These are phyloP conservation scores for Penstemon eatonii DNA, from an alignment of 257 asterid genomes.

Conservation along the genomic window DNA sequence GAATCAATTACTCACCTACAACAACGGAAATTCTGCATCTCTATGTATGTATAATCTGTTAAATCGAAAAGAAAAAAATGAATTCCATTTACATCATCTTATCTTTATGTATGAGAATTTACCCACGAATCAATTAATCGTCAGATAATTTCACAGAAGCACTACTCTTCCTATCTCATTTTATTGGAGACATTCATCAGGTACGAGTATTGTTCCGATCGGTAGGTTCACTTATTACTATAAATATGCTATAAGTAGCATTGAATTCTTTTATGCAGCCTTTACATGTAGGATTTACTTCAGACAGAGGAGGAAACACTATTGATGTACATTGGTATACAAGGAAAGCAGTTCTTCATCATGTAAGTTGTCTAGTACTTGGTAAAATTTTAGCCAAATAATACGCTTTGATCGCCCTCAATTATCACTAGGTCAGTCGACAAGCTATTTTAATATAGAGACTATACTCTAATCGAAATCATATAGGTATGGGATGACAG, in stretches of 20 bases:
- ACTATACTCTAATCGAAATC: background rate
- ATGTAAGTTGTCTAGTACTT: slow-evolving; percentile 41
- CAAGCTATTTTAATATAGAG: background rate
- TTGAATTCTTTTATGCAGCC: slow-evolving; percentile 48
- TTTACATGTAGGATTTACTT: slow-evolving; percentile 70
- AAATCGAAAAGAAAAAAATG: too few species aligned
- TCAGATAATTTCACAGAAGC: slow-evolving; percentile 86
- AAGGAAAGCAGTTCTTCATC: slow-evolving; percentile 72
- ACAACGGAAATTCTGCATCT: slow-evolving; percentile 34
- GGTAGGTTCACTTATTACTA: background rate
- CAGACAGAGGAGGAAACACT: slow-evolving; percentile 67
- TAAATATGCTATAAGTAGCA: background rate
- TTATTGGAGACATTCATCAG: slow-evolving; percentile 91
- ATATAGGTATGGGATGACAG: slow-evolving; percentile 74
- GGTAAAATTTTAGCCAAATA: too few species aligned
- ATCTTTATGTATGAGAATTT: background rate
- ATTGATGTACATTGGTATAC: slow-evolving; percentile 82
- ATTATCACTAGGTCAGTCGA: background rate
- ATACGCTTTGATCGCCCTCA: too few species aligned
- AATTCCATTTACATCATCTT: background rate
- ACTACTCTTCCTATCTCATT: slow-evolving; percentile 79
- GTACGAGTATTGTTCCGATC: slow-evolving; percentile 26
- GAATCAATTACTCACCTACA: slow-evolving; percentile 57
- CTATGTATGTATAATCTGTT: slow-evolving; percentile 38
- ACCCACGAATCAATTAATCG: background rate